These are phyloP conservation scores for Paraphaeosphaeria sporulosa DNA, from an alignment of 2,329 filamentous ascomycete genomes.

Conservation along the genomic window DNA sequence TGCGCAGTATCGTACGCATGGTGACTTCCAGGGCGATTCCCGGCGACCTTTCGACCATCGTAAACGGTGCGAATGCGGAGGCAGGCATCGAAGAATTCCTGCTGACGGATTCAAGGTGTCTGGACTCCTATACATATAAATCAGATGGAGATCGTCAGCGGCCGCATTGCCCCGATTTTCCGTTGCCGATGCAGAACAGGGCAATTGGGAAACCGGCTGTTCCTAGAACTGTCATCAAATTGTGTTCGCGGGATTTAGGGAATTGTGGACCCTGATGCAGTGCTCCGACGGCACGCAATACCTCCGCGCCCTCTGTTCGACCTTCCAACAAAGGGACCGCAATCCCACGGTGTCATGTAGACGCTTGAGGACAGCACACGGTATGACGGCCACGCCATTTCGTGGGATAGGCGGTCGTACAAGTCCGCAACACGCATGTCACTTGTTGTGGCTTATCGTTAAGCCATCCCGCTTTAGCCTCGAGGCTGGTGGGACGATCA, in stretches of 20 bases:
- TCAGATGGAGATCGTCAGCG: not conserved
- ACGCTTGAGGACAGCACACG: not conserved
- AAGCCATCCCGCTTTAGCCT: conserved; percentile 2
- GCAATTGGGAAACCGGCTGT: not conserved
- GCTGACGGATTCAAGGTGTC: conserved; percentile 9
- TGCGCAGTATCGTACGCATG: not conserved
- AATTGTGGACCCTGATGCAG: not conserved
- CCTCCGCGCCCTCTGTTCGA: not conserved
- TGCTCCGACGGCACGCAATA: not conserved
- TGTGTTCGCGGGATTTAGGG: not conserved
- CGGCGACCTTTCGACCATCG: not conserved
- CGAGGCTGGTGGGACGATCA: not conserved
- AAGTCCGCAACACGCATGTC: not conserved
- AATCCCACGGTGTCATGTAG: not conserved
- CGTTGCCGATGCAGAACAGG: conserved; percentile 5
- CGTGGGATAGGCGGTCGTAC: not conserved
- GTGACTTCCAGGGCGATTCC: not conserved
- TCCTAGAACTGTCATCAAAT: not conserved
- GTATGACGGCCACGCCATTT: too few relatives aligned
- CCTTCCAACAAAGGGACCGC: not conserved
- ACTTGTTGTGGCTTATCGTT: not conserved
- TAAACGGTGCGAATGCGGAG: not conserved
- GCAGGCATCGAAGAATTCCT: not conserved
- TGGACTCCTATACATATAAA: conserved; percentile 4
- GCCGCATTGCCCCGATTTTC: conserved; percentile 1